Evolutionary conservation across 495 filamentous ascomycete species (phyloP).

Genomic region (Patellaria atrata): DNA sequence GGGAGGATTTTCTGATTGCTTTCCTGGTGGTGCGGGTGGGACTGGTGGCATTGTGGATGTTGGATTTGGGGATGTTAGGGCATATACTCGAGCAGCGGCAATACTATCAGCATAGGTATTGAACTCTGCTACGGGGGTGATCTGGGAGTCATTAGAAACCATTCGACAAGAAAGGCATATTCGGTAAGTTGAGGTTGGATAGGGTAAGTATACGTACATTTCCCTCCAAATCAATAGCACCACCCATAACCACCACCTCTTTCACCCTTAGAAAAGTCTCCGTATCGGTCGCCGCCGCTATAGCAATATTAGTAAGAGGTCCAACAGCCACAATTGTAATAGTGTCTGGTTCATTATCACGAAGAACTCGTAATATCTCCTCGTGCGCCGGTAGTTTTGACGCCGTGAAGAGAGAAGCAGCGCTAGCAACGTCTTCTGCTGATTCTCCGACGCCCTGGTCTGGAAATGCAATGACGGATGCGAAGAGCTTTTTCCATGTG

Average conservation of each 20-base stretch:
- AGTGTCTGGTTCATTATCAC: conserved; percentile 62
- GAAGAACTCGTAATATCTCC: conserved; percentile 72
- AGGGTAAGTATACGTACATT: conserved; percentile 40
- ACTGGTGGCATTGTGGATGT: conserved; percentile 50
- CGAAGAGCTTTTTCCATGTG: conserved; percentile 75
- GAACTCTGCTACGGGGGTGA: conserved; percentile 39
- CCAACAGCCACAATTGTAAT: conserved; percentile 84
- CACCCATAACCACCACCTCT: conserved; percentile 94
- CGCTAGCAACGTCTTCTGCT: conserved; percentile 19
- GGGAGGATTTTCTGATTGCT: conserved; percentile 21
- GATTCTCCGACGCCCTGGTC: conserved; percentile 26
- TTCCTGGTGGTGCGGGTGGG: conserved; percentile 17
- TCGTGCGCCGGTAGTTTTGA: conserved; percentile 57
- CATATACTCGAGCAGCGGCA: conserved; percentile 77
- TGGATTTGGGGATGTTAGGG: conserved; percentile 71
- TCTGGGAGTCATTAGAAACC: conserved; percentile 27
- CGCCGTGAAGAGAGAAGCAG: conserved; percentile 46
- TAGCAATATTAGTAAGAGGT: conserved; percentile 78
- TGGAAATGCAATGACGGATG: conserved; percentile 31
- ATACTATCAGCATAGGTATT: conserved; percentile 32
- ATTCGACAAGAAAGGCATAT: conserved; percentile 16
- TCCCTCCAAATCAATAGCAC: conserved; percentile 60
- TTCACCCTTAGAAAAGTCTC: conserved; percentile 78
- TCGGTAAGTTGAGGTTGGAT: conserved; percentile 15
- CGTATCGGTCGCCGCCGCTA: conserved; percentile 72